These are phyloP conservation scores for Suillus alpinus DNA, from an alignment of 768 basidiomycete genomes.

Conservation along the genomic window DNA sequence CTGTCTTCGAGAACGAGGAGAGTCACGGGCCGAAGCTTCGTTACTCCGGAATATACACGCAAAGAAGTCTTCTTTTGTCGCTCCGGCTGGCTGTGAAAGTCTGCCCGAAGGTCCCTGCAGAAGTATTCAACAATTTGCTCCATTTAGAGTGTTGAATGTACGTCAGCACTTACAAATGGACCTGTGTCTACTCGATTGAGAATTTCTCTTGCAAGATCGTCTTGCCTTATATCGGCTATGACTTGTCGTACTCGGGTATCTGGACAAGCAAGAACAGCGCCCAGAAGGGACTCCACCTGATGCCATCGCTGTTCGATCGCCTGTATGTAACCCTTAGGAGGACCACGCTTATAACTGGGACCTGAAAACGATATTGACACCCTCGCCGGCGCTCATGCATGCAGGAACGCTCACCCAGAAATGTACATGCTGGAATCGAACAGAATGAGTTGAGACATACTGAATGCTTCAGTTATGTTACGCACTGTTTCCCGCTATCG, in stretches of 20 bases:
- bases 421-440: slow-evolving; percentile 55
- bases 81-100: slow-evolving; percentile 53
- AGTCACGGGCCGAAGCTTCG: slow-evolving; percentile 48
- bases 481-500: slow-evolving; percentile 52
- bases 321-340: slow-evolving; percentile 89
- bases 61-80: slow-evolving; percentile 77
- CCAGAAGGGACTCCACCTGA: slow-evolving; percentile 87
- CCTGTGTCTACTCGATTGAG: slow-evolving; percentile 73
- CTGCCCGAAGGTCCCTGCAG: slow-evolving; percentile 70
- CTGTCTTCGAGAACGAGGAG: slow-evolving; percentile 64
- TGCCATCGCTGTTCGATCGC: slow-evolving; percentile 92
- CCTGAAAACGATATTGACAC: slow-evolving; percentile 37
- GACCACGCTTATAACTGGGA: slow-evolving; percentile 79
- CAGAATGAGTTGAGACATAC: slow-evolving; percentile 7
- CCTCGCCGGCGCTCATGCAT: not conserved
- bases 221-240: slow-evolving; percentile 61
- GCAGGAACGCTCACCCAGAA: slow-evolving; percentile 42
- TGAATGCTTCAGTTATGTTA: slow-evolving; percentile 5
- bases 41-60: slow-evolving; percentile 67
- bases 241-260: slow-evolving; percentile 63
- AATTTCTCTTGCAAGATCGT: slow-evolving; percentile 77
- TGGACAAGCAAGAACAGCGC: slow-evolving; percentile 71
- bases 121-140: slow-evolving; percentile 6
- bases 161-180: slow-evolving; percentile 54
- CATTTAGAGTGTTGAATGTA: not conserved